Percentiles rank a stretch among this genome's conserved stretches.
Evolutionary conservation across 2,329 filamentous ascomycete species (phyloP).

Genomic region (Kalmusia sp.): DNA sequence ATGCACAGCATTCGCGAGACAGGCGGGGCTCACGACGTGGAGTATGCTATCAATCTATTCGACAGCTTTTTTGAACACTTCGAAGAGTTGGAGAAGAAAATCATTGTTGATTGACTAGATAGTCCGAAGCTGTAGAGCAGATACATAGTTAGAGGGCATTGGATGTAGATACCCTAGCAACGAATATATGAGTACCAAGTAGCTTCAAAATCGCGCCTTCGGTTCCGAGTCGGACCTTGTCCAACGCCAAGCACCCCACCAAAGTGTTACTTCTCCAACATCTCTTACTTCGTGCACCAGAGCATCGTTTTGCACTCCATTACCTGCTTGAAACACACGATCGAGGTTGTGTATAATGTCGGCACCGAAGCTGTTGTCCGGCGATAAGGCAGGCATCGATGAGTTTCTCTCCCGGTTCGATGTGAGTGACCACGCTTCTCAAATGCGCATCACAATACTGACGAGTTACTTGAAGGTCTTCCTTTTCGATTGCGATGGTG

Average conservation of each 20-base stretch:
- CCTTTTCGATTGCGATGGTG: slow-evolving; percentile 97
- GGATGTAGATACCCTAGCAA: slow-evolving; percentile 15
- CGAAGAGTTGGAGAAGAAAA: slow-evolving; percentile 80
- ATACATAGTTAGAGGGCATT: not conserved
- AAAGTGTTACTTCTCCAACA: slow-evolving; percentile 16
- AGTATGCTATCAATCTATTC: slow-evolving; percentile 84
- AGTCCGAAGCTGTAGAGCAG: slow-evolving; percentile 29
- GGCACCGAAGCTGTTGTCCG: slow-evolving; percentile 71
- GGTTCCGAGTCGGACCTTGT: slow-evolving; percentile 13
- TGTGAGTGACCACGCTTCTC: slow-evolving; percentile 63
- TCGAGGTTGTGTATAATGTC: too few relatives aligned
- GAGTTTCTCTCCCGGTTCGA: slow-evolving; percentile 92
- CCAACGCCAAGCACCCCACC: slow-evolving; percentile 38
- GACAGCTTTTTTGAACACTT: slow-evolving; percentile 86
- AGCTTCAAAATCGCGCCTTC: slow-evolving; percentile 12
- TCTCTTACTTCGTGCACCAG: slow-evolving; percentile 10
- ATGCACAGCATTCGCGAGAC: slow-evolving; percentile 99
- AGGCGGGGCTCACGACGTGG: slow-evolving; percentile 85
- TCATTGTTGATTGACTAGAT: slow-evolving; percentile 74
- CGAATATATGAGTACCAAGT: not conserved
- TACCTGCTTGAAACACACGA: not conserved
- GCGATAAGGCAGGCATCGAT: slow-evolving; percentile 76
- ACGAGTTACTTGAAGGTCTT: slow-evolving; percentile 70
- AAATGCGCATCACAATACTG: slow-evolving; percentile 15
- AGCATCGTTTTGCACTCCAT: not conserved